These are phyloP conservation scores for Penicillium sp. DNA, from an alignment of 2,329 filamentous ascomycete species.

Conservation along the genomic window DNA sequence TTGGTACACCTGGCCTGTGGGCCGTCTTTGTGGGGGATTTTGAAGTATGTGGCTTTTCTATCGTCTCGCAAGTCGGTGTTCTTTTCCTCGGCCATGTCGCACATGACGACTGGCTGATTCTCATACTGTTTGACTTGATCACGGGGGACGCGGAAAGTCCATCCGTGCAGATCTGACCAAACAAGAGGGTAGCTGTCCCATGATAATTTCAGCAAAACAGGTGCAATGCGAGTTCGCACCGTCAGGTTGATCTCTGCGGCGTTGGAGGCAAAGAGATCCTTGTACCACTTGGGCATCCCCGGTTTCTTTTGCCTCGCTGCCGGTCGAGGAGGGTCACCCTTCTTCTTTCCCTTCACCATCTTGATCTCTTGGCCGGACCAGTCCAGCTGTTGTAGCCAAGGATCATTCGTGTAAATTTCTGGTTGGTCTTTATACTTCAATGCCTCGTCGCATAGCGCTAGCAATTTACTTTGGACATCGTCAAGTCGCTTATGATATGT, in stretches of 20 bases:
- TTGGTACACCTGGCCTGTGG: constrained; percentile 79
- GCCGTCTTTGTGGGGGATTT: constrained; percentile 94
- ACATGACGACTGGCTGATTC: constrained; percentile 69
- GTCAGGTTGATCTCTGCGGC: constrained; percentile 69
- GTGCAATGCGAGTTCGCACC: constrained; percentile 83
- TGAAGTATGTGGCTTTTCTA: constrained; percentile 70
- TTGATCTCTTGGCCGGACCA: constrained; percentile 92
- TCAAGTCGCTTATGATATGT: constrained; percentile 76
- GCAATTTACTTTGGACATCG: constrained; percentile 73
- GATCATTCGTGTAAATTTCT: constrained; percentile 72
- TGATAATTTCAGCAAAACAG: constrained; percentile 74
- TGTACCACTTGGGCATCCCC: constrained; percentile 95
- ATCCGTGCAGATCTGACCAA: constrained; percentile 91
- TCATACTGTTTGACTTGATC: constrained; percentile 64
- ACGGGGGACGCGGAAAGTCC: constrained; percentile 78
- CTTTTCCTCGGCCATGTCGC: constrained; percentile 75
- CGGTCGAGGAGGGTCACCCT: constrained; percentile 73
- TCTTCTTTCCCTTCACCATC: constrained; percentile 90
- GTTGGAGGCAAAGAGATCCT: constrained; percentile 74
- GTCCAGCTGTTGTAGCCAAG: constrained; percentile 90
- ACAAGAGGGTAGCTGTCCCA: constrained; percentile 89
- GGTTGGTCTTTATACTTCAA: constrained; percentile 69
- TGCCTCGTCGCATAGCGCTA: constrained; percentile 73
- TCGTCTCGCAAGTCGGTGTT: constrained; percentile 67
- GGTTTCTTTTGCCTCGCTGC: constrained; percentile 86